Evolutionary conservation across 23 red algal genomes (phyloP).

Genomic region (Chondrus crispus): DNA sequence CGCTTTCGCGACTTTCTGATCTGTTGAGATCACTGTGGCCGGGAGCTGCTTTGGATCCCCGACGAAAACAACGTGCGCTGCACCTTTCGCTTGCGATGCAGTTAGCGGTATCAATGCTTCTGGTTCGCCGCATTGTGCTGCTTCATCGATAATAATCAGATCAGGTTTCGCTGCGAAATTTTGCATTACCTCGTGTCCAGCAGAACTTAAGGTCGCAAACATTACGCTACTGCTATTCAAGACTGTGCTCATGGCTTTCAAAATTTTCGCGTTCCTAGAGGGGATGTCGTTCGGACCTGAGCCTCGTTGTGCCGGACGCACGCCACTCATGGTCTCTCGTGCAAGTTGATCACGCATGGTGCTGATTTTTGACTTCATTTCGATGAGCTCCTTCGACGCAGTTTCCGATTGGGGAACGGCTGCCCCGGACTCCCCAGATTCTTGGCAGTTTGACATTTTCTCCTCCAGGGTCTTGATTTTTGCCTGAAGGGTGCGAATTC

Average conservation of each 20-base stretch:
- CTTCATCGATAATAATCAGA: constrained; percentile 83
- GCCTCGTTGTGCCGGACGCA: not conserved
- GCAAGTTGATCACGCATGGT: not conserved
- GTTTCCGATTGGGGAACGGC: not conserved
- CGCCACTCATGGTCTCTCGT: not conserved
- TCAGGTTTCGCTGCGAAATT: constrained; percentile 54
- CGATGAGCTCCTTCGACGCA: not conserved
- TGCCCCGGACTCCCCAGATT: not conserved
- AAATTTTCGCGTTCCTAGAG: not conserved
- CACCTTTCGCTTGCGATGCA: not conserved
- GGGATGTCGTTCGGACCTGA: too few species aligned
- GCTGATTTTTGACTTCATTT: not conserved
- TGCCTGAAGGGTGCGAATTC: not conserved
- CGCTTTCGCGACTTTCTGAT: constrained; percentile 10
- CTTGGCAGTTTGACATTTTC: not conserved
- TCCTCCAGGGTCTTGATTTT: constrained; percentile 8
- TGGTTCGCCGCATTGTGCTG: constrained; percentile 77
- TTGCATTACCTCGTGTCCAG: constrained; percentile 54
- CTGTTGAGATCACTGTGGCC: constrained; percentile 68
- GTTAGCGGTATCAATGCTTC: constrained; percentile 72
- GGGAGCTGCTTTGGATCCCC: constrained; percentile 96
- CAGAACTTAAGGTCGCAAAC: constrained; percentile 65
- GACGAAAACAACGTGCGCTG: constrained; percentile 49
- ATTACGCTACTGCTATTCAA: constrained; percentile 51
- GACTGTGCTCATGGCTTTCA: constrained; percentile 31